phyloP scores from a whole-genome alignment of 106 monocot species.

The Posidonia australis region DNA sequence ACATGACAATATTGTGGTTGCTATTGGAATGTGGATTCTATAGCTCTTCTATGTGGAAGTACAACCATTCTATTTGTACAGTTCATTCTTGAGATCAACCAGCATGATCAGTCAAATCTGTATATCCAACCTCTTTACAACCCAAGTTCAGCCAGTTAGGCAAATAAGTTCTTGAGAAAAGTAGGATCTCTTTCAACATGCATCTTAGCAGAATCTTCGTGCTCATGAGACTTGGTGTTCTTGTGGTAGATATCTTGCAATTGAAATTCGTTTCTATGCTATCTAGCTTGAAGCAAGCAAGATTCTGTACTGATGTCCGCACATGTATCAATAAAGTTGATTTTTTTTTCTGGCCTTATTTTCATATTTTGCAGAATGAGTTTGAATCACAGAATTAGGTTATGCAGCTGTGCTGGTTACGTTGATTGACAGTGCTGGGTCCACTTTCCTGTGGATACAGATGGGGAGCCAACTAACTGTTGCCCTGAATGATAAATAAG shows the following conservation, averaged over 20 bases:
- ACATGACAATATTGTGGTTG: background rate
- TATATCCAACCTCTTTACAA: background rate
- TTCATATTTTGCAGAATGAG: background rate
- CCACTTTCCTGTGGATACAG: too few relatives aligned
- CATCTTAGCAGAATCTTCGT: too few relatives aligned
- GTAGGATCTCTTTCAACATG: too few relatives aligned
- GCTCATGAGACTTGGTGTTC: too few relatives aligned
- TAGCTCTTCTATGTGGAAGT: background rate
- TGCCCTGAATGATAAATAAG: too few relatives aligned
- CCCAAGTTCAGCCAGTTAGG: too few relatives aligned
- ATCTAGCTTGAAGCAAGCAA: background rate
- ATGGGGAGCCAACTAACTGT: too few relatives aligned
- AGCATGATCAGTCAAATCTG: background rate
- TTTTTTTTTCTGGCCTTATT: background rate
- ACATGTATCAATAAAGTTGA: background rate
- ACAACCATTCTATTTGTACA: slow-evolving; percentile 1
- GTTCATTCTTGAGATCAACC: background rate
- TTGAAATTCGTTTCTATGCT: background rate
- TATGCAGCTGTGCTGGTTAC: too few relatives aligned
- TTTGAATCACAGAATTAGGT: background rate
- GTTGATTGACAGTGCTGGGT: too few relatives aligned
- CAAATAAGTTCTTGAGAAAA: too few relatives aligned
- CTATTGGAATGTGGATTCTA: background rate
- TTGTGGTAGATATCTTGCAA: background rate
- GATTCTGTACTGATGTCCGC: background rate